These are phyloP conservation scores for Dorcoceras hygrometricum DNA, from an alignment of 257 asterid species.

Conservation along the genomic window DNA sequence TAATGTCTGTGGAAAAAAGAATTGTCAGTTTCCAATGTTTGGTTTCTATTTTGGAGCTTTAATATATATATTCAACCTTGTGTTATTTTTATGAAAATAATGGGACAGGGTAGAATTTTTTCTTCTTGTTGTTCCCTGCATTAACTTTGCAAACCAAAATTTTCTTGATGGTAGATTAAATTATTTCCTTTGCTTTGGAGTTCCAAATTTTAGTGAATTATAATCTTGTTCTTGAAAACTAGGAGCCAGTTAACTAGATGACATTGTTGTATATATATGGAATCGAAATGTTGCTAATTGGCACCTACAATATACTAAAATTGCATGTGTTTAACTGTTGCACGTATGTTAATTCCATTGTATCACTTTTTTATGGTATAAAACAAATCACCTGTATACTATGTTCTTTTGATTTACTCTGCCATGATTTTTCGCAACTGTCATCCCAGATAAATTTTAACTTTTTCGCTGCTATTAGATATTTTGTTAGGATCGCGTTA, in stretches of 20 bases:
- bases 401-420: background rate
- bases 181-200: background rate
- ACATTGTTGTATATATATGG: background rate
- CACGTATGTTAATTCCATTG: background rate
- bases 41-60: background rate
- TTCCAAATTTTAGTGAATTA: background rate
- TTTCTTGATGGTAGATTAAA: background rate
- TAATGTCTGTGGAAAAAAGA: background rate
- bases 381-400: background rate
- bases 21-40: background rate
- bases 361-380: background rate
- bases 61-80: background rate
- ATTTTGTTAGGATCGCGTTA: background rate
- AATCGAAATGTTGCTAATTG: background rate
- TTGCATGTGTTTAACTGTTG: background rate
- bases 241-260: background rate
- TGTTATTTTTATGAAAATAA: background rate
- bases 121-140: background rate
- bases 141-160: background rate
- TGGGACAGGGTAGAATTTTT: background rate
- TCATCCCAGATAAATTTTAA: background rate
- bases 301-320: background rate
- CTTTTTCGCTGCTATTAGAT: conserved; percentile 8
- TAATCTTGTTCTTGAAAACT: background rate
- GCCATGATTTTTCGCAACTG: background rate